Evolutionary conservation across 2,329 filamentous ascomycete genomes (phyloP).

Genomic region (Clonostachys sp.): DNA sequence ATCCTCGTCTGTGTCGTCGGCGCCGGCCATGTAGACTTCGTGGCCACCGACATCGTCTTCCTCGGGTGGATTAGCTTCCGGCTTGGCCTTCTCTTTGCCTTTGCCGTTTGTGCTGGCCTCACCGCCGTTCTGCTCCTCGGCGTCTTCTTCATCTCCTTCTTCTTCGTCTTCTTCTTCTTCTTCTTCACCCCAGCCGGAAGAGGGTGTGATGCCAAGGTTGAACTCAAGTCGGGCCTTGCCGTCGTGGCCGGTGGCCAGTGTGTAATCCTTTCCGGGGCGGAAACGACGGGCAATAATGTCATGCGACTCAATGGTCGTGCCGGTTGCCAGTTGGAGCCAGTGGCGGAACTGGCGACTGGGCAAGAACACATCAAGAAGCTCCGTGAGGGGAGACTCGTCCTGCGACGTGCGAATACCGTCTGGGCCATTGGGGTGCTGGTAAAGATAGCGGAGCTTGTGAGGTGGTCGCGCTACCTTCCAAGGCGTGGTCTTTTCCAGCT

Average conservation of each 20-base stretch:
- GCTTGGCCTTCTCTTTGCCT: constrained; percentile 19
- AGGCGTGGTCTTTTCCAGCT: constrained; percentile 52
- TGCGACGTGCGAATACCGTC: constrained; percentile 25
- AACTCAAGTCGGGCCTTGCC: constrained; percentile 78
- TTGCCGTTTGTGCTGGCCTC: constrained; percentile 16
- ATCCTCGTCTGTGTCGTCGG: constrained; percentile 66
- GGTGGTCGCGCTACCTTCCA: constrained; percentile 83
- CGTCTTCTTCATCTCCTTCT: constrained; percentile 22
- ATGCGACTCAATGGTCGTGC: constrained; percentile 66
- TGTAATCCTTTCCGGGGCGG: constrained; percentile 84
- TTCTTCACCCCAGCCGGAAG: constrained; percentile 75
- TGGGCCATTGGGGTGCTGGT: constrained; percentile 54
- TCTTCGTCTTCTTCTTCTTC: constrained; percentile 41
- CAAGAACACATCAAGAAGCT: constrained; percentile 76
- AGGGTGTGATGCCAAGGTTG: constrained; percentile 83
- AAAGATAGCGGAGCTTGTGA: constrained; percentile 92
- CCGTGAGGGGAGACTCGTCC: constrained; percentile 59
- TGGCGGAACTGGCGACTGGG: constrained; percentile 83
- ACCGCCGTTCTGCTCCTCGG: constrained; percentile 13
- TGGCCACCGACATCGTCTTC: constrained; percentile 65
- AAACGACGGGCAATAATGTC: constrained; percentile 84
- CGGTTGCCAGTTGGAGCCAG: constrained; percentile 83
- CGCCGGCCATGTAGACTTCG: constrained; percentile 91
- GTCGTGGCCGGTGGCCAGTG: constrained; percentile 81
- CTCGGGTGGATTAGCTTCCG: constrained; percentile 21